These are phyloP conservation scores for Lupinus albus DNA, from an alignment of 306 rosid genomes.

Conservation along the genomic window DNA sequence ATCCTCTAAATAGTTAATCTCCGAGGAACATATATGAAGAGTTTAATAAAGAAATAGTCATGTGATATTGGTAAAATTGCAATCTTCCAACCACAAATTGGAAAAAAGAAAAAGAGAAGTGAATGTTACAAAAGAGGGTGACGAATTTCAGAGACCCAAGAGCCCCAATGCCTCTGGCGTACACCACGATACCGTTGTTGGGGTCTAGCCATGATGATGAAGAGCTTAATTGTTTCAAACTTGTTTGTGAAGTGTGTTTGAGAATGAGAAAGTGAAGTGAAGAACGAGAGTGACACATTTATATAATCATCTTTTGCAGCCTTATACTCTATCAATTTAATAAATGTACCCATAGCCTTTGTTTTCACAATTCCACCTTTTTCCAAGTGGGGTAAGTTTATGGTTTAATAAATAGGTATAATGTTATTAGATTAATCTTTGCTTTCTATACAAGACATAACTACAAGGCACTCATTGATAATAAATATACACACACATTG, in stretches of 20 bases:
- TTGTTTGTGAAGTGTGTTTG: conserved; percentile 14
- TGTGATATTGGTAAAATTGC: neutral
- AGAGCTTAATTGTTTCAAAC: conserved; percentile 24
- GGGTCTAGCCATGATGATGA: conserved; percentile 56
- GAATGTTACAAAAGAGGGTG: conserved; percentile 52
- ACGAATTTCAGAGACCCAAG: conserved; percentile 83
- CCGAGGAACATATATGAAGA: neutral
- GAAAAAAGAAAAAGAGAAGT: conserved; percentile 16
- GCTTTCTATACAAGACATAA: conserved; percentile 15
- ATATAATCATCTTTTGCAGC: conserved; percentile 39
- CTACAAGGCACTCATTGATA: conserved; percentile 15
- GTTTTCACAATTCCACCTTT: neutral
- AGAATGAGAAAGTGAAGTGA: conserved; percentile 25
- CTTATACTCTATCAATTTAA: neutral
- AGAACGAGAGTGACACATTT: neutral
- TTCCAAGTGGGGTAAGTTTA: conserved; percentile 24
- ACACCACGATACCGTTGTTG: conserved; percentile 74
- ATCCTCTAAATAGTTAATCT: neutral
- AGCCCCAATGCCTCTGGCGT: conserved; percentile 78
- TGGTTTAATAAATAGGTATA: conserved; percentile 21
- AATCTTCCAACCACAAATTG: too few species aligned
- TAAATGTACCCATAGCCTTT: neutral
- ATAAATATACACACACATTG: neutral
- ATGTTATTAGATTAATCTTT: conserved; percentile 1
- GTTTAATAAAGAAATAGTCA: neutral